Evolutionary conservation across 2,329 filamentous ascomycete genomes (phyloP).

Genomic region (Dothideomycetes sp.): DNA sequence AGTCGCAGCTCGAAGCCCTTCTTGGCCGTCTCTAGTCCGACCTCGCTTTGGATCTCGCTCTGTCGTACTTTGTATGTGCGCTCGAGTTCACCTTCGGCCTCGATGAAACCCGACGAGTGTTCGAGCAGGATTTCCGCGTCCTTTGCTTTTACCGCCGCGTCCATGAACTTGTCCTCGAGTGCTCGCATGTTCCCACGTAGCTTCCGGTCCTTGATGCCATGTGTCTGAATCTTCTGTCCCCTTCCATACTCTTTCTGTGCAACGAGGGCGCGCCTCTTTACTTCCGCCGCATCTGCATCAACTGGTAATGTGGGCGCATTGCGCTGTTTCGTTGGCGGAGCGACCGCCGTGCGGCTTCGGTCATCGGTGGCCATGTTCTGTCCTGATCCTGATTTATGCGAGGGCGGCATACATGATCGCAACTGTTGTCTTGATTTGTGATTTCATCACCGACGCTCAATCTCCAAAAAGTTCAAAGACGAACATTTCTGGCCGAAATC

Average conservation of each 20-base stretch:
- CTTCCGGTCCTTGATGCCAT: slow-evolving; percentile 78
- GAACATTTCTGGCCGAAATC: background rate
- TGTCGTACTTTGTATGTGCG: slow-evolving; percentile 87
- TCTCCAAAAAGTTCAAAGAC: background rate
- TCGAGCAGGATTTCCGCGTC: slow-evolving; percentile 93
- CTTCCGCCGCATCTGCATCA: slow-evolving; percentile 20
- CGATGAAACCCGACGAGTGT: slow-evolving; percentile 73
- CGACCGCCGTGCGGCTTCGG: background rate
- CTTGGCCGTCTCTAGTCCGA: slow-evolving; percentile 75
- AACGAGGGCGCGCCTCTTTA: slow-evolving; percentile 22
- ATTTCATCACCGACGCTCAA: background rate
- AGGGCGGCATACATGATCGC: background rate
- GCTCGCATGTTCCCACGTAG: slow-evolving; percentile 66
- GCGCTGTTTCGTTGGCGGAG: background rate
- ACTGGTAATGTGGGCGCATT: slow-evolving; percentile 17
- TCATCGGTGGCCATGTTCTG: background rate
- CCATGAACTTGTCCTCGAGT: slow-evolving; percentile 73
- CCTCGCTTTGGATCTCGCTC: slow-evolving; percentile 64
- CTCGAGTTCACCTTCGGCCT: slow-evolving; percentile 80
- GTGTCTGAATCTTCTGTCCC: slow-evolving; percentile 62
- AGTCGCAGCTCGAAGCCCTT: slow-evolving; percentile 87
- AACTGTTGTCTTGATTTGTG: too few relatives aligned
- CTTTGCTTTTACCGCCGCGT: slow-evolving; percentile 73
- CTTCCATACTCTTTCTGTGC: slow-evolving; percentile 67
- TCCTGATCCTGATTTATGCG: background rate